phyloP scores from a whole-genome alignment of 202 grass and related monocot species.

The Schoenoplectus triqueter region DNA sequence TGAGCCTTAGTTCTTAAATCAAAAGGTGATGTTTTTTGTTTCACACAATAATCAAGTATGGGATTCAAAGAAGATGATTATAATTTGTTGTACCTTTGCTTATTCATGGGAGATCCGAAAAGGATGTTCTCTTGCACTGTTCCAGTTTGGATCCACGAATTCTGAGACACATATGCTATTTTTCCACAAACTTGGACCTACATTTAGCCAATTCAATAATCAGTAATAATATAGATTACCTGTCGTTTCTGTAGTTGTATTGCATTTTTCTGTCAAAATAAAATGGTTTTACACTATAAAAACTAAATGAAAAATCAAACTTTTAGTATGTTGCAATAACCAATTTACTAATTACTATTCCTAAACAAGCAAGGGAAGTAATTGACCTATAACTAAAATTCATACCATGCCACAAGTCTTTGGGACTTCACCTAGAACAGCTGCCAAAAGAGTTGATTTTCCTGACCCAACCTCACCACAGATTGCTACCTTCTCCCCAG shows the following conservation, averaged over 20 bases:
- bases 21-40: background rate
- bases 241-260: background rate
- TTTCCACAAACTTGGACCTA: slow-evolving; percentile 82
- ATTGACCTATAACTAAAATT: slow-evolving; percentile 17
- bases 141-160: slow-evolving; percentile 93
- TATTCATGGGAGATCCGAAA: slow-evolving; percentile 74
- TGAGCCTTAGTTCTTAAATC: background rate
- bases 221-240: background rate
- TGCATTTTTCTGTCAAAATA: background rate
- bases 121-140: slow-evolving; percentile 87
- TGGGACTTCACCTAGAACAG: slow-evolving; percentile 76
- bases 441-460: slow-evolving; percentile 86
- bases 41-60: background rate
- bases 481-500: slow-evolving; percentile 82
- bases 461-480: slow-evolving; percentile 97
- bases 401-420: slow-evolving; percentile 71
- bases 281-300: background rate
- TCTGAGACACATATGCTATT: slow-evolving; percentile 88
- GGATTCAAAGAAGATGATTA: background rate
- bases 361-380: background rate
- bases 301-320: slow-evolving; percentile 6
- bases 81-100: slow-evolving; percentile 48
- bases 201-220: slow-evolving; percentile 32
- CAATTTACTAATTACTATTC: background rate
- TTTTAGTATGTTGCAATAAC: background rate